Percentiles rank a stretch among this genome's conserved stretches.
Evolutionary conservation across 208 protist genomes (phyloP).

Genomic region (Entamoeba moshkovskii): DNA sequence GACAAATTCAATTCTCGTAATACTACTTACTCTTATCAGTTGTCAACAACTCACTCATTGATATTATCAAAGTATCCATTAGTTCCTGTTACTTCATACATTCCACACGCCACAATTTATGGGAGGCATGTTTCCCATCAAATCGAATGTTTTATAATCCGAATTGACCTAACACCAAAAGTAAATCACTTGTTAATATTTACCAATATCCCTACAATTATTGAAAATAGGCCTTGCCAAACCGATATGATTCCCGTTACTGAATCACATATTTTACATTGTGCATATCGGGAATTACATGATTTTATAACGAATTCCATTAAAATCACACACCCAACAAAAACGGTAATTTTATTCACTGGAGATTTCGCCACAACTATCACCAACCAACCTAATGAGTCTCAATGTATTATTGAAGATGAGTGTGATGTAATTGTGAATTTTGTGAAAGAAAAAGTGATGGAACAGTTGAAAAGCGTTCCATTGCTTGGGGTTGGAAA

Average conservation of each 20-base stretch:
- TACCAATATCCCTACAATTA: background rate
- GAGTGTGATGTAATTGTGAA: background rate
- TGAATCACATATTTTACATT: background rate
- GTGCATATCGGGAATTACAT: background rate
- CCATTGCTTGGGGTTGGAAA: background rate
- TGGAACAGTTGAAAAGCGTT: background rate
- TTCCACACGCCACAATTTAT: background rate
- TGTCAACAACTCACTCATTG: background rate
- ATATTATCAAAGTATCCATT: background rate
- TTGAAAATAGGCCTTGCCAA: background rate
- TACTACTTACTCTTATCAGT: background rate
- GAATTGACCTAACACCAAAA: background rate
- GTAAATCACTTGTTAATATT: background rate
- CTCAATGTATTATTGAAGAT: background rate
- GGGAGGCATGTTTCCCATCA: background rate
- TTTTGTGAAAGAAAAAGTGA: background rate
- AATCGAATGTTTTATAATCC: background rate
- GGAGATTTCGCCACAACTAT: background rate
- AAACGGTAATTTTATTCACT: background rate
- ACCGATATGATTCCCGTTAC: background rate
- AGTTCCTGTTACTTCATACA: background rate
- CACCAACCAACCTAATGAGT: background rate
- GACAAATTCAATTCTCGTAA: background rate
- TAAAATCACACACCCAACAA: background rate
- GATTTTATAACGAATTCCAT: background rate